Conservation (phyloP, 2,329 filamentous ascomycete species). For the Ascochyta viciae-villosae region DNA sequence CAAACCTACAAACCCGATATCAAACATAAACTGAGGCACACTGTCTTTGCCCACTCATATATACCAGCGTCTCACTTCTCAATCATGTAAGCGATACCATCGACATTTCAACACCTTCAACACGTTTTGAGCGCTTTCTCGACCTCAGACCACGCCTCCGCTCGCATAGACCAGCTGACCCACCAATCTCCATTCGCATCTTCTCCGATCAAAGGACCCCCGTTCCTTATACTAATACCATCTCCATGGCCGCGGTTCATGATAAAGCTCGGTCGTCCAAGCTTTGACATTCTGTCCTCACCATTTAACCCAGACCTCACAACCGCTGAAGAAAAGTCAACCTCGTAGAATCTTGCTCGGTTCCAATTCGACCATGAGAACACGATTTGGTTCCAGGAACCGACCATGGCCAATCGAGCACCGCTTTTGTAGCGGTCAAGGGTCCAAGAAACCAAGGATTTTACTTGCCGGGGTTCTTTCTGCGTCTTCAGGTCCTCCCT, state of each 20-base stretch:
- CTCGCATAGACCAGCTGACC: not conserved
- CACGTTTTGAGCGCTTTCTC: not conserved
- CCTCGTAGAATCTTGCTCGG: constrained; percentile 11
- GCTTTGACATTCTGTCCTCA: not conserved
- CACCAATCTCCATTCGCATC: not conserved
- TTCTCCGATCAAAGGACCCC: not conserved
- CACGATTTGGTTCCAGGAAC: not conserved
- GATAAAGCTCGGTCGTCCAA: not conserved
- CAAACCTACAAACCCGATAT: no score
- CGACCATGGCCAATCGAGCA: no score
- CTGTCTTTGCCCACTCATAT: no score
- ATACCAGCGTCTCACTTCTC: no score
- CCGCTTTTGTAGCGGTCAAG: not conserved
- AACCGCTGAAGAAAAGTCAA: constrained; percentile 5
- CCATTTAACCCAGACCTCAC: not conserved
- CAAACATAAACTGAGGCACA: no score
- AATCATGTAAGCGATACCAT: not conserved
- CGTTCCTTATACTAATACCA: not conserved
- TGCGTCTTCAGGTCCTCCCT: constrained; percentile 29
- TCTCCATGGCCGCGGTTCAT: not conserved
- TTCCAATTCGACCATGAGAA: constrained; percentile 16
- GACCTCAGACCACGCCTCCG: not conserved
- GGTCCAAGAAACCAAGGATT: no score
- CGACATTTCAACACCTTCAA: not conserved
- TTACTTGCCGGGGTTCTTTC: not conserved